Conservation (phyloP, 73 alveolate genomes). For the Durusdinium trenchii region DNA sequence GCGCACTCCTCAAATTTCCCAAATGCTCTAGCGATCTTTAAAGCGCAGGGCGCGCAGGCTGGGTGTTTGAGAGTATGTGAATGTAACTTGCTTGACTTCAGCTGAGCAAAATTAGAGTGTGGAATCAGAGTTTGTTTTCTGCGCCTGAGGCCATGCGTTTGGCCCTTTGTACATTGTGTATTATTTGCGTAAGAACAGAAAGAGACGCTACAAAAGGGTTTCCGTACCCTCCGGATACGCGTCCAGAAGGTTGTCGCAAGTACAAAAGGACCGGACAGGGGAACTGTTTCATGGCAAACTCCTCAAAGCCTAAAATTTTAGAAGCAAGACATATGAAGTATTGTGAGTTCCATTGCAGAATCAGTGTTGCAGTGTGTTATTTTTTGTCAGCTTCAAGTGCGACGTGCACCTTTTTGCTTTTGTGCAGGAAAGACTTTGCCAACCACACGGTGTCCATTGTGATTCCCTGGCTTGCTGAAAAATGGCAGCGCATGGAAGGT, state of each 20-base stretch:
- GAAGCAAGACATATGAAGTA: too few relatives aligned
- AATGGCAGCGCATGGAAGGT: slow-evolving; percentile 10
- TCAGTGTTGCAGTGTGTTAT: too few relatives aligned
- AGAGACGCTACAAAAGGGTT: slow-evolving; percentile 59
- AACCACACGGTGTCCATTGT: slow-evolving; percentile 82
- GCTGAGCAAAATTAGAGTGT: background rate
- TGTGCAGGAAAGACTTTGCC: slow-evolving; percentile 62
- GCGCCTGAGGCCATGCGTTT: slow-evolving; percentile 20
- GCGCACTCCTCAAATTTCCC: background rate
- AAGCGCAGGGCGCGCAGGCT: too few relatives aligned
- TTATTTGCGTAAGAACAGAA: background rate
- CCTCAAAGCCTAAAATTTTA: too few relatives aligned
- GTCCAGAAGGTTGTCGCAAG: slow-evolving; percentile 87
- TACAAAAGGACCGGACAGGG: slow-evolving; percentile 57
- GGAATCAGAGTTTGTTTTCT: background rate
- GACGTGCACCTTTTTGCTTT: background rate
- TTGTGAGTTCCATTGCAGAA: background rate
- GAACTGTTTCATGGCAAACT: background rate
- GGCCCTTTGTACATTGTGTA: background rate
- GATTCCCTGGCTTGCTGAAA: slow-evolving; percentile 86
- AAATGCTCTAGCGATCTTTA: background rate
- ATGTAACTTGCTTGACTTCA: background rate
- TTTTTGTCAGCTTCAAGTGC: background rate
- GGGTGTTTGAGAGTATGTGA: too few relatives aligned
- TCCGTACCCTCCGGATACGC: slow-evolving; percentile 87